Percentiles rank a stretch among this genome's conserved stretches.
phyloP scores from a whole-genome alignment of 2,329 filamentous ascomycete genomes.

The Coniochaeta prunicola region DNA sequence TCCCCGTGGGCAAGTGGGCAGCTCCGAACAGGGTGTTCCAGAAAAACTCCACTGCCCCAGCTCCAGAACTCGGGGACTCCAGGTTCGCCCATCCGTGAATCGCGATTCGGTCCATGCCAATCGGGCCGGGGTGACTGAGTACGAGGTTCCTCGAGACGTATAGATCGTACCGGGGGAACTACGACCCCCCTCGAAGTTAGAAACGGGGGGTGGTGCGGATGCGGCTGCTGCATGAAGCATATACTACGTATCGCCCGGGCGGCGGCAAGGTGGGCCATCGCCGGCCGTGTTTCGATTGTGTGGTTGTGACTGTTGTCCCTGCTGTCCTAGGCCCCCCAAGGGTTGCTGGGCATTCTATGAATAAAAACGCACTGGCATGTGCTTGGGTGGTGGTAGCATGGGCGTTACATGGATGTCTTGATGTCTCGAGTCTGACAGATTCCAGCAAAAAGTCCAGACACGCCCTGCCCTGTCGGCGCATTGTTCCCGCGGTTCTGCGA shows the following conservation, averaged over 20 bases:
- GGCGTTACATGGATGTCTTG: not conserved
- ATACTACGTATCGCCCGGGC: not conserved
- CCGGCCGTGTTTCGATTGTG: too few relatives aligned
- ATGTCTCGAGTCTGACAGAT: not conserved
- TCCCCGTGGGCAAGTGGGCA: not conserved
- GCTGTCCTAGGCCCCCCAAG: too few relatives aligned
- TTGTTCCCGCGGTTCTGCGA: too few relatives aligned
- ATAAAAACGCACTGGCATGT: not conserved
- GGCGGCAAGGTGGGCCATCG: not conserved
- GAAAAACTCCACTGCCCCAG: not conserved
- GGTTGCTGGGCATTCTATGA: not conserved
- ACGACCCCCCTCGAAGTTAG: too few relatives aligned
- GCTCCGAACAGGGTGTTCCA: not conserved
- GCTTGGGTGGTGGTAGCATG: not conserved
- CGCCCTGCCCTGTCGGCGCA: too few relatives aligned
- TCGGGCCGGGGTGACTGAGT: not conserved
- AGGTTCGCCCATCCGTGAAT: not conserved
- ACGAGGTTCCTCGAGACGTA: not conserved
- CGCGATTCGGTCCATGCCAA: not conserved
- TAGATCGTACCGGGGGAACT: not conserved
- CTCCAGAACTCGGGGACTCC: constrained; percentile 1
- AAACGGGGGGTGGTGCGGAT: not conserved
- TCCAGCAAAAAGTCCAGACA: too few relatives aligned
- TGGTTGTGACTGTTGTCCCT: too few relatives aligned
- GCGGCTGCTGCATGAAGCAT: not conserved